Evolutionary conservation across 805 yeast genomes (phyloP), one percentile per base, ranked within the genome.

Genomic region (Lipomyces mesembrius): DNA sequence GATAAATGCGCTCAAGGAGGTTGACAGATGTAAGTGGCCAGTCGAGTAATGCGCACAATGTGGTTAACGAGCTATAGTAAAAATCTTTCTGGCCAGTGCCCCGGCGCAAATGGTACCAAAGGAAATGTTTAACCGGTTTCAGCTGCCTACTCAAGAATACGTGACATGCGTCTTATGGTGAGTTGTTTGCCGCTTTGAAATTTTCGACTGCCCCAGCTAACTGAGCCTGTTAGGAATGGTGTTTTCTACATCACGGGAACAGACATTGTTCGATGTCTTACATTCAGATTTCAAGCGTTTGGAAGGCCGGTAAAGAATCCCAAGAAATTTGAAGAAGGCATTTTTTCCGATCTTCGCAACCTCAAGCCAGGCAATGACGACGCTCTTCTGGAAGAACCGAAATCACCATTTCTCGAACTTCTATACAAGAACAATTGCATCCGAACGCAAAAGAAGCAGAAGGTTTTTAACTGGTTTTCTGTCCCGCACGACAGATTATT

Each of bases 261-360:
- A 0, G 98, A 95, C 80, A 93, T 94, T 66, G 97, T 95, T 58
- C 86, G 97, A 66, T 91, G 97, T 77, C 86, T 94, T 60, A 89
- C 92, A 20, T 95, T 90, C 77, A 87, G 94, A 72, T 90, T 94
- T 80, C 89, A 88, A 73, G 92, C 92, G 72, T 91, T 94, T 80
- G 99, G 99, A 0, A 83, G 98, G 69, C 85, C 85, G 67, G 87
- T 95, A 29, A 77, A 85, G 22, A 97, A 95, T 77, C 83, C 96
- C 73, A 93, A 95, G 79, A 94, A 95, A 79, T 94, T 94, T 76
- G 98, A 94, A 80, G 99, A 94, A 79, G 98, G 98, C 25, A 88
- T 94, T 34, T 94, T 95, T 73, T 89, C 96, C 7, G 98, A 95
- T 77, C 80, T 94, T 70, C 85, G 99, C 72, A 87, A 90, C 69